Conservation (phyloP, 2,329 filamentous ascomycete genomes). For the Hypoxylon sp. region DNA sequence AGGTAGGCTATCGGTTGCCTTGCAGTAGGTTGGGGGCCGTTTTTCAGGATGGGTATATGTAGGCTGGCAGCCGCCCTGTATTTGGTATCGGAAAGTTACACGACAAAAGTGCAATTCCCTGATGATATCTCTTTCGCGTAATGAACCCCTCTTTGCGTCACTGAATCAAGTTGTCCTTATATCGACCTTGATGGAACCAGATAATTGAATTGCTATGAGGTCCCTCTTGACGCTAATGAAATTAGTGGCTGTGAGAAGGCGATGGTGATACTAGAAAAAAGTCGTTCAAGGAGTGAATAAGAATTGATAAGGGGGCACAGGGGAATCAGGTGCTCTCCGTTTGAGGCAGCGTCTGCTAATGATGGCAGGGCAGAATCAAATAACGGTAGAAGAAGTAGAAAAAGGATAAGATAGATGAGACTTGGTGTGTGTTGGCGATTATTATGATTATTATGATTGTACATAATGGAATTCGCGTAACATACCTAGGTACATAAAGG, state of each 20-base stretch:
- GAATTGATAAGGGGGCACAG: slow-evolving; percentile 10
- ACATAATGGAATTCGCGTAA: background rate
- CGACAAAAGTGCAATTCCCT: slow-evolving; percentile 1
- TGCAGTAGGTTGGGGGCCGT: slow-evolving; percentile 38
- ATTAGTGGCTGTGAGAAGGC: slow-evolving; percentile 1
- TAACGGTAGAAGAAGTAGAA: slow-evolving; percentile 15
- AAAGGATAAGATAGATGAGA: slow-evolving; percentile 6
- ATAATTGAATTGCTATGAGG: background rate
- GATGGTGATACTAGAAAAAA: slow-evolving; percentile 8
- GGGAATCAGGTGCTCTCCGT: background rate
- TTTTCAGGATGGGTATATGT: slow-evolving; percentile 20
- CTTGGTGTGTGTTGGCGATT: slow-evolving; percentile 1
- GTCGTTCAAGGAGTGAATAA: slow-evolving; percentile 26
- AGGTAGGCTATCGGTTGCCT: slow-evolving; percentile 30
- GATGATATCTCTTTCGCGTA: background rate
- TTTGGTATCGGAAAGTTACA: slow-evolving; percentile 24
- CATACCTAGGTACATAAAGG: no score
- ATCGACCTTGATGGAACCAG: background rate
- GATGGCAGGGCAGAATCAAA: slow-evolving; percentile 18
- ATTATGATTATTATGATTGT: background rate
- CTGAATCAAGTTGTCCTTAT: slow-evolving; percentile 16
- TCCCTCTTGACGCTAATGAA: background rate
- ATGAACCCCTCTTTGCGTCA: slow-evolving; percentile 3
- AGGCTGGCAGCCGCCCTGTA: slow-evolving; percentile 11
- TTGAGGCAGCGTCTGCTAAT: slow-evolving; percentile 15